These are phyloP conservation scores for Pneumocystis jirovecii DNA, from an alignment of 1,139 yeast species.

Conservation along the genomic window DNA sequence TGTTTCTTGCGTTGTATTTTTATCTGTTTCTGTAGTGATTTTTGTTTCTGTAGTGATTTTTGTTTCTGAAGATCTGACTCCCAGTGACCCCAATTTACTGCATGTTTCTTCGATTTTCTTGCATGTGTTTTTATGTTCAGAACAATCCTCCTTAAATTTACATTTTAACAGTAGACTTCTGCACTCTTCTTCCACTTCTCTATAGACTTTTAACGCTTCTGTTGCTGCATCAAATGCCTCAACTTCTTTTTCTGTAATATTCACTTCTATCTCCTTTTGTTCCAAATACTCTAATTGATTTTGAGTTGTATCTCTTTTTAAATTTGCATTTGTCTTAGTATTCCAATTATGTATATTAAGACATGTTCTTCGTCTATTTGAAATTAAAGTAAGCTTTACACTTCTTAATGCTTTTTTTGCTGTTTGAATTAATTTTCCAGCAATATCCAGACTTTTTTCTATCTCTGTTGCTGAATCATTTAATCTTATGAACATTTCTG, in stretches of 20 bases:
- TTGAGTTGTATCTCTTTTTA: background rate
- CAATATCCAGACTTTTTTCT: no score
- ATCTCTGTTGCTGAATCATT: background rate
- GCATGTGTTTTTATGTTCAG: background rate
- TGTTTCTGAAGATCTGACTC: background rate
- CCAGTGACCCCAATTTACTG: background rate
- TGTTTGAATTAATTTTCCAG: no score
- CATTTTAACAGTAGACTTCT: background rate
- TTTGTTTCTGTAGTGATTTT: background rate
- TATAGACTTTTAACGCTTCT: background rate
- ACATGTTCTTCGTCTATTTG: background rate
- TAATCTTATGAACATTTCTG: no score
- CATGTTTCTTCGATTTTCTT: background rate
- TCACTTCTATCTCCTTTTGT: background rate
- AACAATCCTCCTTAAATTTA: background rate
- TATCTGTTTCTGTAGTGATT: background rate
- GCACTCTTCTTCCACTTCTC: background rate
- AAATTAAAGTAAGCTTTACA: background rate
- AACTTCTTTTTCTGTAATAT: no score
- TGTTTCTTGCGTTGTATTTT: background rate
- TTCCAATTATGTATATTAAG: no score
- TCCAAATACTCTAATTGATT: background rate
- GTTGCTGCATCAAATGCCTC: background rate
- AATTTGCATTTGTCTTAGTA: no score
- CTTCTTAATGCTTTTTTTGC: background rate